phyloP scores from a whole-genome alignment of 2,329 filamentous ascomycete genomes.

The Pezicula neosporulosa region DNA sequence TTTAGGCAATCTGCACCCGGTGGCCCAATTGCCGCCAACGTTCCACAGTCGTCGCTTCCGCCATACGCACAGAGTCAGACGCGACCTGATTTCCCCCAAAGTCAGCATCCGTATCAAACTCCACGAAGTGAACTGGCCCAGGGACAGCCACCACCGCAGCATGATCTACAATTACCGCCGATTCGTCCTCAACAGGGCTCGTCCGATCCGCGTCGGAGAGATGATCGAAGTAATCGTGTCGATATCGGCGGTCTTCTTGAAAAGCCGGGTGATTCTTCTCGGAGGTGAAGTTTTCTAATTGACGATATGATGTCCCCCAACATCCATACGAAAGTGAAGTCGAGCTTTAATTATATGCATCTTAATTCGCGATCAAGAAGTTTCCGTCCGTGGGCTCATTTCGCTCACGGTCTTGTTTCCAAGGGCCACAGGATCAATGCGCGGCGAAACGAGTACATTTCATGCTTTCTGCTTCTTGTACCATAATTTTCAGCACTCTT shows the following conservation, averaged over 20 bases:
- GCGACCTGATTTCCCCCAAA: constrained; percentile 37
- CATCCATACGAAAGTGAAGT: background rate
- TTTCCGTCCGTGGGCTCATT: background rate
- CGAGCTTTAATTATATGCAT: background rate
- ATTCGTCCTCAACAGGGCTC: constrained; percentile 32
- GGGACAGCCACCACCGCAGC: constrained; percentile 24
- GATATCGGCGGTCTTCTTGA: constrained; percentile 62
- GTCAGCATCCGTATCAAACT: constrained; percentile 44
- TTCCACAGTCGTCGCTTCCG: constrained; percentile 33
- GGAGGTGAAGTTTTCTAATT: constrained; percentile 4
- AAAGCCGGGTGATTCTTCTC: constrained; percentile 39
- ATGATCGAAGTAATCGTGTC: constrained; percentile 50
- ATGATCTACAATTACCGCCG: constrained; percentile 36
- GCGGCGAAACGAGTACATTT: background rate
- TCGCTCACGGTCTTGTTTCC: background rate
- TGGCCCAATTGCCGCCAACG: constrained; percentile 14
- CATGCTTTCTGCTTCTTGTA: constrained; percentile 16
- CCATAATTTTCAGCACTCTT: constrained; percentile 11
- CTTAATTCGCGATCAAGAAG: background rate
- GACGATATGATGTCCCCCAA: background rate
- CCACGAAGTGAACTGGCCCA: constrained; percentile 48
- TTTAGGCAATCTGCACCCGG: constrained; percentile 17
- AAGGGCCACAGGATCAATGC: background rate
- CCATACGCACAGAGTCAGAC: constrained; percentile 44
- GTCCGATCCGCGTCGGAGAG: constrained; percentile 34